These are phyloP conservation scores for Eucalyptus sp. DNA, from an alignment of 345 rosid genomes.

Conservation along the genomic window DNA sequence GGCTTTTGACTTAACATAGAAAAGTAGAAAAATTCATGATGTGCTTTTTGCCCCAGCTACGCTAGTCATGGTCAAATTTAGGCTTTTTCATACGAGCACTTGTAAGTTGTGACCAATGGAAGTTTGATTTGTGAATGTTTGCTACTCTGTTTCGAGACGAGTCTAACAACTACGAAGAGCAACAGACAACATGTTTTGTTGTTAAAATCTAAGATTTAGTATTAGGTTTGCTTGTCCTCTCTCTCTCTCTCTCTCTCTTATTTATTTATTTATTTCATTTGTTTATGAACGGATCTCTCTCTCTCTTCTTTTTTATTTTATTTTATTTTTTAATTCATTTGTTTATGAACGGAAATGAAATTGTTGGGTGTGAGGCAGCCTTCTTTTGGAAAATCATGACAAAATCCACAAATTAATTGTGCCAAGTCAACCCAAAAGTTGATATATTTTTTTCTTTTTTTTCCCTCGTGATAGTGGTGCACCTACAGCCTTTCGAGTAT, in stretches of 20 bases:
- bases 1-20: background rate
- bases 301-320: too few relatives aligned
- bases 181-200: background rate
- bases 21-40: background rate
- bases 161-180: background rate
- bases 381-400: background rate
- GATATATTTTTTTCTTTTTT: background rate
- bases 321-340: background rate
- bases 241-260: background rate
- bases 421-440: background rate
- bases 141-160: background rate
- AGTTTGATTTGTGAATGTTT: background rate
- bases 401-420: background rate
- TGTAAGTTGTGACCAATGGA: background rate
- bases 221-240: background rate
- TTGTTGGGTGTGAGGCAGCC: background rate
- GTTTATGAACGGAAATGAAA: background rate
- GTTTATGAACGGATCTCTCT: background rate
- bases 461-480: background rate
- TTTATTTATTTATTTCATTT: background rate
- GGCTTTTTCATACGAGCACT: background rate
- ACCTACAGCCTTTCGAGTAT: background rate
- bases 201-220: background rate
- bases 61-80: background rate
- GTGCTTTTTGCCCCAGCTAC: background rate